These are phyloP conservation scores for Penicillium sp. DNA, from an alignment of 2,329 filamentous ascomycete species.

Conservation along the genomic window DNA sequence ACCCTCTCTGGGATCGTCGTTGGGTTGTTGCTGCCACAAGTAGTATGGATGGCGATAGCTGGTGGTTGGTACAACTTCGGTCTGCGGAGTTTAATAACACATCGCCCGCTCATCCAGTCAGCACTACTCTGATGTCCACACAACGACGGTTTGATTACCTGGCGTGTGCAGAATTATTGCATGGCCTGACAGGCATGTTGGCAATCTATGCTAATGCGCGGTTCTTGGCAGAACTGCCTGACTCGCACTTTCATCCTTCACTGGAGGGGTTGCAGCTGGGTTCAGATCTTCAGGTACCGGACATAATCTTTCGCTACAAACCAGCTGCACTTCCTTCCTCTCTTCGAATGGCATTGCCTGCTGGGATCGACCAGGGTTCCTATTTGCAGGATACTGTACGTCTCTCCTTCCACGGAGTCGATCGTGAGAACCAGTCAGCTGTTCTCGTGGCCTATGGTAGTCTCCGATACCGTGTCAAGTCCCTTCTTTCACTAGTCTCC, in stretches of 20 bases:
- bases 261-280: conserved; percentile 32
- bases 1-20: conserved; percentile 55
- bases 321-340: conserved; percentile 29
- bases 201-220: conserved; percentile 40
- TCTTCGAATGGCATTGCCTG: conserved; percentile 31
- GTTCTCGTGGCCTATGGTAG: conserved; percentile 40
- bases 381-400: conserved; percentile 37
- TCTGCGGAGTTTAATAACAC: conserved; percentile 18
- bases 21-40: conserved; percentile 74
- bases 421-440: conserved; percentile 31
- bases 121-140: conserved; percentile 25
- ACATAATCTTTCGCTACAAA: conserved; percentile 37
- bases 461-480: conserved; percentile 28
- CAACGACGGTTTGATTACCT: conserved; percentile 24
- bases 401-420: conserved; percentile 40
- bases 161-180: conserved; percentile 34
- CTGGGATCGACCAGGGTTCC: conserved; percentile 25
- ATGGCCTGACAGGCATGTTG: conserved; percentile 38
- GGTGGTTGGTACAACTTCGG: conserved; percentile 65
- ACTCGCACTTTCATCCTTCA: conserved; percentile 29
- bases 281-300: conserved; percentile 34
- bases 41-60: conserved; percentile 71
- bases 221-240: conserved; percentile 32
- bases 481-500: conserved; percentile 26
- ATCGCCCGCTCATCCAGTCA: conserved; percentile 31